These are phyloP conservation scores for Grosmannia clavigera DNA, from an alignment of 2,329 filamentous ascomycete species.

Conservation along the genomic window DNA sequence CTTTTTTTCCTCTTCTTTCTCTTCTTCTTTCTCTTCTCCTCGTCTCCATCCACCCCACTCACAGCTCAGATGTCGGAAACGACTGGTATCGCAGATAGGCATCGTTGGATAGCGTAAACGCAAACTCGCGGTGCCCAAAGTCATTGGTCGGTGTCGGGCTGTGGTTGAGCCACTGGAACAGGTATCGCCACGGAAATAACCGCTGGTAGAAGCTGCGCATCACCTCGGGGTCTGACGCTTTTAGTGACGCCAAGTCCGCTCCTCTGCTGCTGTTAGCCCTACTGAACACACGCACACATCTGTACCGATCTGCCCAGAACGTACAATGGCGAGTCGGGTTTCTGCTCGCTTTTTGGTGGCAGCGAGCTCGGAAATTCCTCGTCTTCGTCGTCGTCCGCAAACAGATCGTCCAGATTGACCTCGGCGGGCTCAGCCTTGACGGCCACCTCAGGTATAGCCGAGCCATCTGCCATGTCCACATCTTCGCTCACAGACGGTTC, in stretches of 20 bases:
- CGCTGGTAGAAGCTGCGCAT: constrained; percentile 94
- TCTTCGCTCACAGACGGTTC: background rate
- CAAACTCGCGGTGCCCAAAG: constrained; percentile 89
- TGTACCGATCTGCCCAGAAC: background rate
- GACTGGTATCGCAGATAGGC: constrained; percentile 87
- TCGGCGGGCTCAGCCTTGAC: constrained; percentile 25
- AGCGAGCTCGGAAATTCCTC: constrained; percentile 42
- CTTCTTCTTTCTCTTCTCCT: background rate
- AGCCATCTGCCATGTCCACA: constrained; percentile 2
- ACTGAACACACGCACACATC: background rate
- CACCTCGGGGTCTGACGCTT: constrained; percentile 59
- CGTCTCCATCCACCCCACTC: constrained; percentile 4
- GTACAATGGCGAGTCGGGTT: background rate
- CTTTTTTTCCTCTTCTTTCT: background rate
- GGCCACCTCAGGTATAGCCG: background rate
- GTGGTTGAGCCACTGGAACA: constrained; percentile 98
- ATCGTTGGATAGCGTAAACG: constrained; percentile 86
- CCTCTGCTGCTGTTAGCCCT: background rate
- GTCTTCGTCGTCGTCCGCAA: constrained; percentile 45
- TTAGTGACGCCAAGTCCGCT: constrained; percentile 19
- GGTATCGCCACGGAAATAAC: constrained; percentile 83
- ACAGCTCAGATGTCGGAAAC: constrained; percentile 39
- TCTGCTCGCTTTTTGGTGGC: constrained; percentile 2
- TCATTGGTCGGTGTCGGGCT: constrained; percentile 74
- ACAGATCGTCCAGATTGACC: constrained; percentile 46